phyloP scores from a whole-genome alignment of 306 rosid genomes.

The Prunus mongolica region DNA sequence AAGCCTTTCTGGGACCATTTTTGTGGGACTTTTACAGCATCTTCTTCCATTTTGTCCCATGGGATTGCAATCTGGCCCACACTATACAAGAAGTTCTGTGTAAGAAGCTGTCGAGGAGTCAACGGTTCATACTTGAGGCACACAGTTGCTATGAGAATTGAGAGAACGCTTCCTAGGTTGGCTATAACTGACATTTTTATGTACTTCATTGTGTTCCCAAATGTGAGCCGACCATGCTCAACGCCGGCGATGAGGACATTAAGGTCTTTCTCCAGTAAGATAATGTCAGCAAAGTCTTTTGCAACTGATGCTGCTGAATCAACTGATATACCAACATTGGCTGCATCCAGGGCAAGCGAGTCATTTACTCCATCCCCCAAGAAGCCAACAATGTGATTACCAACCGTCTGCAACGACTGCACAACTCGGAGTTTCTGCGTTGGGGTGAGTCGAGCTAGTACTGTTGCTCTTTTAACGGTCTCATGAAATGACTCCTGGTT shows the following conservation, averaged over 20 bases:
- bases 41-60: slow-evolving; percentile 70
- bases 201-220: slow-evolving; percentile 87
- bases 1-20: slow-evolving; percentile 55
- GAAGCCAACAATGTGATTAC: slow-evolving; percentile 70
- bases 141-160: slow-evolving; percentile 63
- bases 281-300: slow-evolving; percentile 79
- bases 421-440: slow-evolving; percentile 74
- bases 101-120: slow-evolving; percentile 65
- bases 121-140: slow-evolving; percentile 57
- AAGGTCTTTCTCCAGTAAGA: slow-evolving; percentile 77
- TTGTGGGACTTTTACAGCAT: slow-evolving; percentile 54
- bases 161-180: slow-evolving; percentile 65
- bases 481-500: slow-evolving; percentile 64
- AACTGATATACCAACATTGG: slow-evolving; percentile 76
- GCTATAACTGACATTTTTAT: slow-evolving; percentile 76
- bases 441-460: slow-evolving; percentile 81
- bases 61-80: slow-evolving; percentile 71
- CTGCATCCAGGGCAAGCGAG: slow-evolving; percentile 78
- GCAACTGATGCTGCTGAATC: slow-evolving; percentile 83
- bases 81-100: slow-evolving; percentile 71
- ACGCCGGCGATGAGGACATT: slow-evolving; percentile 80
- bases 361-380: slow-evolving; percentile 79
- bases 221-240: slow-evolving; percentile 72
- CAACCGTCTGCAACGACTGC: slow-evolving; percentile 64
- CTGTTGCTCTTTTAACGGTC: slow-evolving; percentile 65